A percentile compares a stretch with the other conserved stretches of the same genome.
phyloP scores from a whole-genome alignment of 2,329 filamentous ascomycete genomes.

The Diaporthe caulivora region DNA sequence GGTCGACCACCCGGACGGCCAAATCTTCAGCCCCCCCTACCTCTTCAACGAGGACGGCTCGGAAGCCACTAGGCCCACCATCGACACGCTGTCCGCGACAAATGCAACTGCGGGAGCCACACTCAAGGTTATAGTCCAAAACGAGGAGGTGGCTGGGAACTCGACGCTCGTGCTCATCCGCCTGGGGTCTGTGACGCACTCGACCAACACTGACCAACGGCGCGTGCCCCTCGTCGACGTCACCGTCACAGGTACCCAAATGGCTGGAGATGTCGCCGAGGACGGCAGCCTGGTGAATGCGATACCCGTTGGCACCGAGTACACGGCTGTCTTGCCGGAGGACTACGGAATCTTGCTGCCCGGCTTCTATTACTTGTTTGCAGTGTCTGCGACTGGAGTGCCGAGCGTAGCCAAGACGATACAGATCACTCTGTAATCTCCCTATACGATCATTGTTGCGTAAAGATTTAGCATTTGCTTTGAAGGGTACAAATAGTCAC shows the following conservation, averaged over 20 bases:
- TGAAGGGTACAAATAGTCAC: not conserved
- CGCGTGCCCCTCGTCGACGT: slow-evolving; percentile 50
- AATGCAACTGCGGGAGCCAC: slow-evolving; percentile 35
- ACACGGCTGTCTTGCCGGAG: slow-evolving; percentile 53
- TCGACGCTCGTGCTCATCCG: slow-evolving; percentile 56
- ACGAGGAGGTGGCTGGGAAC: slow-evolving; percentile 31
- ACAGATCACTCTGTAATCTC: not conserved
- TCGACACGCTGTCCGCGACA: slow-evolving; percentile 43
- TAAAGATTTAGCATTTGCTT: not conserved
- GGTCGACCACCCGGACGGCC: slow-evolving; percentile 61
- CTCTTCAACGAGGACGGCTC: slow-evolving; percentile 52
- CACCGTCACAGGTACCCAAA: not conserved
- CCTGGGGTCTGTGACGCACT: slow-evolving; percentile 60
- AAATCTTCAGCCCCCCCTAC: slow-evolving; percentile 66
- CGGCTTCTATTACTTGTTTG: slow-evolving; percentile 63
- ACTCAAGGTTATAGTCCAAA: slow-evolving; percentile 49
- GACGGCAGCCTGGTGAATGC: slow-evolving; percentile 41
- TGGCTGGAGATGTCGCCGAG: slow-evolving; percentile 40
- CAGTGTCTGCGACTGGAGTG: slow-evolving; percentile 54
- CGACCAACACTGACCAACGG: slow-evolving; percentile 66
- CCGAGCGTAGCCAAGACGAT: slow-evolving; percentile 55
- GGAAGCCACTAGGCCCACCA: slow-evolving; percentile 52
- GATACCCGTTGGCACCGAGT: slow-evolving; percentile 38
- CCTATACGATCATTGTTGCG: not conserved
- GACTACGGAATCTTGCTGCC: slow-evolving; percentile 60